Base-by-base conservation (phyloP, 129 eudicot genomes). In the Logfia minima region DNA sequence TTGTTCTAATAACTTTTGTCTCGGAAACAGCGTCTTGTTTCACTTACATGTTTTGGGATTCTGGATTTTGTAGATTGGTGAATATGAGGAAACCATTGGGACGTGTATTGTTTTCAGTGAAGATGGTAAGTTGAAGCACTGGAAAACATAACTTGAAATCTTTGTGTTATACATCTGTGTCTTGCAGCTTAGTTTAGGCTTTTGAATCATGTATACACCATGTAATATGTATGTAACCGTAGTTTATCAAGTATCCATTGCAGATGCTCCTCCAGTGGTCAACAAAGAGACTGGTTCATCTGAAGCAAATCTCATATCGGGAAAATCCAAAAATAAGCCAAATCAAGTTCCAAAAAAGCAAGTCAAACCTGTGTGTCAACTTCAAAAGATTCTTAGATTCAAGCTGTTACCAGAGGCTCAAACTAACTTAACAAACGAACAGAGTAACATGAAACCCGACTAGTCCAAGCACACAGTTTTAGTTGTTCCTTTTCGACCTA, bases 1-100 rank as follows among this genome's bases (percentile, higher is more conserved):
- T 48, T 31, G 37, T 53, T 53, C n/a, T 62, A 23, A 71, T 7
- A 8, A 6, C 29, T 32, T 34, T 34, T 58, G 5, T 19, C 68
- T 37, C n/a, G 5, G 41, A 74, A 62, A 75, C 39, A 23, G 43
- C 18, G 7, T 41, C 29, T 75, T 19, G 22, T 26, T 22, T 10
- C 64, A 65, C 29, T 79, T 71, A 24, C 43, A 74, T 67, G 24
- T 67, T 66, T 19, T 17, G 32, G 11, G 60, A 9, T 51, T 5
- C 3, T 74, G 82, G 35, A 62, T 55, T 73, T 72, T 70, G 74
- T 88, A 92, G 97, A 87, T 92, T 70, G 97, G 96, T 13, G 88
- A 89, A 74, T 92, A 93, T 28, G 90, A 83, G 70, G 97, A 94
- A 83, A 94, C 96, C 51, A 56, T 89, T 61, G 98, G 98, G 62